Base-by-base conservation (phyloP, 2,329 filamentous ascomycete species). In the Fusarium sp. region DNA sequence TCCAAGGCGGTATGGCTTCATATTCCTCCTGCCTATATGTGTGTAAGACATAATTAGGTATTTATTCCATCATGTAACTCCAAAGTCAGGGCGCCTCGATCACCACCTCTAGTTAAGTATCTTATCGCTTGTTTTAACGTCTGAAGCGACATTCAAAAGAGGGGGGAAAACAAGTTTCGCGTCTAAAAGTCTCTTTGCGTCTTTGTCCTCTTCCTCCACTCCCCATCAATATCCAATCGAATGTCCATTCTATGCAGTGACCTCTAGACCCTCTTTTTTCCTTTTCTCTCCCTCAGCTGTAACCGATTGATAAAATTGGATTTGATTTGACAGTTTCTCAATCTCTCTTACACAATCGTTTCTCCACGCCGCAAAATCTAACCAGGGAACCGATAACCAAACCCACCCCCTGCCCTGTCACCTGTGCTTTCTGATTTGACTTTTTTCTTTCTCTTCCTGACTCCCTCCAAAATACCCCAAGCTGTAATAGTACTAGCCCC, bases 401-500 rank as follows among this genome's bases (percentile, higher is more conserved):
- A 18, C 49, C 40, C 60, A 18, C 49, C 40, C 60, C 58, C 25
- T 27, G 25, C 29, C 34, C 40, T 20, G 46, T 46, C 34, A 34
- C 45, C 24, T 32, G n/a, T 27, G 25, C n/a, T 52, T 61, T 54
- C 22, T 47, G 46, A 47, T 30, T 37, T 42, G 25, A 46, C 46
- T 34, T 27, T 47, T 42, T 24, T n/a, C 49, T 32, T 18, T 46
- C 25, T 32, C 32, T n/a, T 25, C 16, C 14, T 46, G 29, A 20
- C 18, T 25, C 14, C 42, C 16, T 18, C 41, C 46, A 62, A 25
- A n/a, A 42, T 32, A 47, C 48, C 55, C 61, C 44, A 65, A 66
- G 47, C 61, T 54, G 24, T 37, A 49, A 66, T 49, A 34, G 63
- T 66, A 59, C 62, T 61, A 64, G 61, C 51, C 40, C 69, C 55